Evolutionary conservation across 805 yeast genomes (phyloP).

Genomic region (Metschnikowia cubensis): DNA sequence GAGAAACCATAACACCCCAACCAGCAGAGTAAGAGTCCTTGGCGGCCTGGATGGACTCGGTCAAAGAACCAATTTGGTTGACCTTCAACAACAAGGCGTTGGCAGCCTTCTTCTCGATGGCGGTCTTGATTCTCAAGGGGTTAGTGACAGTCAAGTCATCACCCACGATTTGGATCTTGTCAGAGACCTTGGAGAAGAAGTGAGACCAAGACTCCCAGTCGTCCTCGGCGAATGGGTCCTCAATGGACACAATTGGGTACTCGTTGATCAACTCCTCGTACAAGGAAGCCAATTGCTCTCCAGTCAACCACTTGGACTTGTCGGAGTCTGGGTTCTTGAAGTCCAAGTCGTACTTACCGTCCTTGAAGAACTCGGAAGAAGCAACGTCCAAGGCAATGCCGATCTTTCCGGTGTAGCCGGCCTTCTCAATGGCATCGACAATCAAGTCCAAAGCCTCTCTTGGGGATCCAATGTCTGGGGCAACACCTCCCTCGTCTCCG

Average conservation of each 20-base stretch:
- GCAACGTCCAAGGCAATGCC: slow-evolving; percentile 95
- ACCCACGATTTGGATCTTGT: slow-evolving; percentile 85
- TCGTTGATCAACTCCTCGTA: slow-evolving; percentile 76
- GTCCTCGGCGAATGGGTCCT: slow-evolving; percentile 99
- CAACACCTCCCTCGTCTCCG: slow-evolving; percentile 99
- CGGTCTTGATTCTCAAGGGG: slow-evolving; percentile 90
- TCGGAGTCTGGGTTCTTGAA: slow-evolving; percentile 97
- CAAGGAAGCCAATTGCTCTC: slow-evolving; percentile 79
- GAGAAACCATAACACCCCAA: slow-evolving; percentile 99
- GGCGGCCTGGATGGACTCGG: slow-evolving; percentile 97
- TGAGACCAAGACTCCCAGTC: slow-evolving; percentile 98
- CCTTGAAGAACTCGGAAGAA: slow-evolving; percentile 95
- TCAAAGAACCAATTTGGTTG: slow-evolving; percentile 95
- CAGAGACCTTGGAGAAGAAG: slow-evolving; percentile 67
- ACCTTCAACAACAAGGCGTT: slow-evolving; percentile 94
- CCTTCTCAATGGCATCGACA: slow-evolving; percentile 79
- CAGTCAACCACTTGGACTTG: slow-evolving; percentile 84
- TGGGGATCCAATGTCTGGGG: slow-evolving; percentile 94
- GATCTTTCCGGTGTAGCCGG: slow-evolving; percentile 94
- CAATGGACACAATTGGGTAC: slow-evolving; percentile 97
- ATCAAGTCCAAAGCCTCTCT: slow-evolving; percentile 96
- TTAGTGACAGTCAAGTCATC: slow-evolving; percentile 99
- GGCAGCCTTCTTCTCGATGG: slow-evolving; percentile 95
- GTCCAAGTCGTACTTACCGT: slow-evolving; percentile 96
- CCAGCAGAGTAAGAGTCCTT: slow-evolving; percentile 90